Evolutionary conservation across 306 rosid species (phyloP).

Genomic region (Cucurbita argyrosperma): DNA sequence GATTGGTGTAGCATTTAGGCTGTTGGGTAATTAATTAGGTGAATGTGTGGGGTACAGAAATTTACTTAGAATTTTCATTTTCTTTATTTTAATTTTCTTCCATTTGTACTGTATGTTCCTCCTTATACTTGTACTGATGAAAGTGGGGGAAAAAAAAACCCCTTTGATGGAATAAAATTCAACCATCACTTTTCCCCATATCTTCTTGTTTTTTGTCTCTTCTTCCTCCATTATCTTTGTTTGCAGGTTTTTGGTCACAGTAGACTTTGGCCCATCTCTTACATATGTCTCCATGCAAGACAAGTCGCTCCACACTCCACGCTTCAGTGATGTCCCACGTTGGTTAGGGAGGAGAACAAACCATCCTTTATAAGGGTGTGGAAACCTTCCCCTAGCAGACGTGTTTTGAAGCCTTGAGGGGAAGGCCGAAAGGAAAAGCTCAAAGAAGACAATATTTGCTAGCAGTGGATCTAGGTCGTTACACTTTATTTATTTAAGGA

Average conservation of each 20-base stretch:
- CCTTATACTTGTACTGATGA: constrained; percentile 80
- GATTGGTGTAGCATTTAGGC: constrained; percentile 47
- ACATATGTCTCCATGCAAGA: constrained; percentile 7
- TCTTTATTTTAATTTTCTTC: constrained; percentile 7
- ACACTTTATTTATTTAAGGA: no score
- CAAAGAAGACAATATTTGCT: no score
- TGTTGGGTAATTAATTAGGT: constrained; percentile 30
- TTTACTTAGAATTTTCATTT: constrained; percentile 26
- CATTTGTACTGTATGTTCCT: constrained; percentile 48
- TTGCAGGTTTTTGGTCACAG: not conserved
- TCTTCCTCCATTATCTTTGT: constrained; percentile 14
- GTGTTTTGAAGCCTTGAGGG: no score
- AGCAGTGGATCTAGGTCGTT: no score
- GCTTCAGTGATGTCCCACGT: no score
- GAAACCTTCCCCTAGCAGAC: no score
- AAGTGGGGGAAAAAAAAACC: constrained; percentile 22
- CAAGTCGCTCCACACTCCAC: constrained; percentile 9
- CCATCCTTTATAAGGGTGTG: no score
- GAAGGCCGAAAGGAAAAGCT: no score
- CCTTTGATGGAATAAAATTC: constrained; percentile 46
- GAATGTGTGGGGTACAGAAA: constrained; percentile 63
- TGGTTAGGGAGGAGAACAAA: no score
- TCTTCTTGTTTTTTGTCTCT: constrained; percentile 3
- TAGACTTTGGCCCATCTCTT: not conserved
- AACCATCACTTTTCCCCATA: constrained; percentile 29